Base-by-base conservation (phyloP, 108 stramenopile species). In the Nitzschia sp. region DNA sequence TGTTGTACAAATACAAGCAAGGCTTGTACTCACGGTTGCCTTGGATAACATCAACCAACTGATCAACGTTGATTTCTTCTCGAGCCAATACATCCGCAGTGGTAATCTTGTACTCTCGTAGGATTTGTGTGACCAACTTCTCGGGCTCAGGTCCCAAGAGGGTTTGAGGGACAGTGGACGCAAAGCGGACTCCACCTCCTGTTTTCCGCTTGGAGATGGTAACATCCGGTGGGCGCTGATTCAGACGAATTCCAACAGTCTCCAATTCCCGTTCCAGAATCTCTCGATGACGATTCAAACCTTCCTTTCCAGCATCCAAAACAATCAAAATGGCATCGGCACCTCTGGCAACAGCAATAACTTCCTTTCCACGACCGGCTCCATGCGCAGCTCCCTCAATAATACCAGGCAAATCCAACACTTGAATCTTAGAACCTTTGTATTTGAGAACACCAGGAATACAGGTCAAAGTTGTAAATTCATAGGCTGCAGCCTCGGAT, bases 331-430 rank as follows among this genome's bases (percentile, higher is more conserved):
- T 95, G 6, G 97, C 82, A 83, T 99, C 98, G 12, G 97, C 91
- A 25, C 82, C 82, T 51, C 97, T 82, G 8, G 99, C 99, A 10
- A 97, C 96, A 6, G 99, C 98, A 68, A 99, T 98, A 10, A 99
- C 99, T 81, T 99, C 96, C 22, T 90, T 79, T 38, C 99, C 99
- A 24, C 99, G 82, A 8, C 99, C 99, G 46, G 93, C 96, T 5
- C 99, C 99, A 70, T 95, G 90, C 0, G 99, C 97, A 6, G 99
- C 99, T 25, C 99, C 99, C 70, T 99, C 99, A 71, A 99, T 99
- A 73, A 99, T 99, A 60, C 98, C 98, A 9, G 99, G 99, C 41
- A 99, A 76, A 83, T 99, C 99, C 51, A 99, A 80, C 26, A 99
- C 92, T 80, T 99, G 99, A 14, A 98, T 91, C 67, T 90, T 94